Base-by-base conservation (phyloP, 257 asterid species). In the Petunia axillaris region DNA sequence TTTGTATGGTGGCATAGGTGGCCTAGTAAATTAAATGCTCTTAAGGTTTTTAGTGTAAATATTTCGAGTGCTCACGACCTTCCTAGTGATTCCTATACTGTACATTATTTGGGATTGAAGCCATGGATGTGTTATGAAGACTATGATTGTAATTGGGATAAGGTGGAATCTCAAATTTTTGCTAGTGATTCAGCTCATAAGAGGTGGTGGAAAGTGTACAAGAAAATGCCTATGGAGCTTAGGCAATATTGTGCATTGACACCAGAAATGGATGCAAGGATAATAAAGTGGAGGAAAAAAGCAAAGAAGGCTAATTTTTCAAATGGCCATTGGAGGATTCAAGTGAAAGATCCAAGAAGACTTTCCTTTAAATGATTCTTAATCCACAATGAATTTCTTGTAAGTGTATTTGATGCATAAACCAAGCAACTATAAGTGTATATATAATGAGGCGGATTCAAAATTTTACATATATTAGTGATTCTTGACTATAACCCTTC, bases 61-160 rank as follows among this genome's bases (percentile, higher is more conserved):
- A 16, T 65, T 1, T 15, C 16, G 4, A 40, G 87, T 4, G 39
- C 8, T 2, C 90, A 76, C n/a, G 35, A 43, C 41, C 77, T 81
- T 1, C 79, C 87, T 0, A 6, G 71, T 0, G 87, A 86, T 2
- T 52, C 82, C 2, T 75, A 80, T 39, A 85, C 91, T 0, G 2
- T 94, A 13, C 98, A 94, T 85, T 94, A 86, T 76, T 85, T 94
- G 4, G 98, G 98, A 16, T 39, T 84, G 77, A 94, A 94, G 90
- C 98, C 97, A 4, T 93, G 98, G 98, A 63, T 43, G 83, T 94
- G 98, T 78, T 89, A 88, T 43, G 81, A 76, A 53, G 97, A 91
- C 78, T 91, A 92, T 2, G 97, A 94, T 80, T 92, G 97, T n/a
- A 94, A 92, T 48, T 91, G 96, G 96, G 97, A 94, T 55, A 81